phyloP scores from a whole-genome alignment of 2,329 filamentous ascomycete species.

The Pseudocercospora cruenta region DNA sequence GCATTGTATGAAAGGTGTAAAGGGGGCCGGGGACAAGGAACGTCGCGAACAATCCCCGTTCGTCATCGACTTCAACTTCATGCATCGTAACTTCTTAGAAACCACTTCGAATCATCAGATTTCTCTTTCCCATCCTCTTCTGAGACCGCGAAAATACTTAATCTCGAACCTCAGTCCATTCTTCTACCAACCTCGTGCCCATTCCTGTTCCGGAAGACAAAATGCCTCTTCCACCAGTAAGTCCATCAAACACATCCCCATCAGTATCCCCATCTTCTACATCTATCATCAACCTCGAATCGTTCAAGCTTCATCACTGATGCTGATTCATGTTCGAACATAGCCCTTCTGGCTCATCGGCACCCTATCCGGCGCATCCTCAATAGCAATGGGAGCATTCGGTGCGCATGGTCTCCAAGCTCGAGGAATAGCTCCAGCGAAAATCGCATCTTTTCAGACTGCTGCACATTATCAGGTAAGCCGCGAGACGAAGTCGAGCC shows the following conservation, averaged over 20 bases:
- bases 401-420: constrained; percentile 69
- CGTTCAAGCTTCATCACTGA: no score
- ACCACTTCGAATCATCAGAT: no score
- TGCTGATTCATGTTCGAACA: background rate
- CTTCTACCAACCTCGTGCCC: no score
- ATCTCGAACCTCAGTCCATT: no score
- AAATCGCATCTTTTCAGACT: constrained; percentile 64
- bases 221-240: background rate
- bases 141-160: no score
- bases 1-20: no score
- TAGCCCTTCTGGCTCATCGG: constrained; percentile 63
- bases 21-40: no score
- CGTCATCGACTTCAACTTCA: constrained; percentile 1
- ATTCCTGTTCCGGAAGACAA: no score
- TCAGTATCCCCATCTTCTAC: no score
- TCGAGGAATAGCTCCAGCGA: constrained; percentile 61
- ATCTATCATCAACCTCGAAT: no score
- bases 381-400: constrained; percentile 67
- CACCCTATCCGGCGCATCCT: constrained; percentile 64
- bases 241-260: background rate
- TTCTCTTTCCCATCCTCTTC: no score
- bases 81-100: no score
- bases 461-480: constrained; percentile 69
- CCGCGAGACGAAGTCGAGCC: background rate
- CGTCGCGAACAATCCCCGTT: background rate